phyloP scores from a whole-genome alignment of 2,329 filamentous ascomycete species.

The Microthyrium microscopicum region DNA sequence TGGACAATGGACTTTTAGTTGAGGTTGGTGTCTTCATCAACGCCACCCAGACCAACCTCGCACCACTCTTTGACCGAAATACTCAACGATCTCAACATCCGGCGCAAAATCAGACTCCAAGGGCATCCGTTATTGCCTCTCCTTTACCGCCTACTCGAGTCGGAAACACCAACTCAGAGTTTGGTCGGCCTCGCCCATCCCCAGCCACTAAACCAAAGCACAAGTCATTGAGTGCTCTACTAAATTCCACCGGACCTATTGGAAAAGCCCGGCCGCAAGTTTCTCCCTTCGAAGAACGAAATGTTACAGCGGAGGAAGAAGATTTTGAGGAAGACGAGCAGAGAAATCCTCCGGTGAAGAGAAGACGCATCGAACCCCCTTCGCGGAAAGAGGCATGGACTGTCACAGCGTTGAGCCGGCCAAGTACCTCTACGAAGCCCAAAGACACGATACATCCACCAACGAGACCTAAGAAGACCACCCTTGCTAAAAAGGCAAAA shows the following conservation, averaged over 20 bases:
- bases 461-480: constrained; percentile 10
- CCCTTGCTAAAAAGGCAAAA: constrained; percentile 6
- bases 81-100: constrained; percentile 23
- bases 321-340: not conserved
- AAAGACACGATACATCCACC: constrained; percentile 12
- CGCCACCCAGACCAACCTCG: constrained; percentile 58
- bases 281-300: constrained; percentile 50
- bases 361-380: constrained; percentile 1
- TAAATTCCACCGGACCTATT: constrained; percentile 46
- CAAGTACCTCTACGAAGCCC: too few relatives aligned
- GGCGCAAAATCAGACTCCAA: constrained; percentile 11
- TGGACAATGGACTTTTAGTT: constrained; percentile 64
- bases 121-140: constrained; percentile 10
- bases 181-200: constrained; percentile 19
- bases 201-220: constrained; percentile 31
- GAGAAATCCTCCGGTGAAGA: too few relatives aligned
- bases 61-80: constrained; percentile 56
- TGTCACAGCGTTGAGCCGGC: too few relatives aligned
- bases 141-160: constrained; percentile 7
- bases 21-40: constrained; percentile 66
- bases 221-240: constrained; percentile 43
- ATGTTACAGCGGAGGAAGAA: constrained; percentile 1
- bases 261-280: constrained; percentile 42
- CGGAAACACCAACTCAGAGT: too few relatives aligned
- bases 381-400: too few relatives aligned